Conservation (phyloP, 495 filamentous ascomycete species). For the Talaromyces wortmannii region DNA sequence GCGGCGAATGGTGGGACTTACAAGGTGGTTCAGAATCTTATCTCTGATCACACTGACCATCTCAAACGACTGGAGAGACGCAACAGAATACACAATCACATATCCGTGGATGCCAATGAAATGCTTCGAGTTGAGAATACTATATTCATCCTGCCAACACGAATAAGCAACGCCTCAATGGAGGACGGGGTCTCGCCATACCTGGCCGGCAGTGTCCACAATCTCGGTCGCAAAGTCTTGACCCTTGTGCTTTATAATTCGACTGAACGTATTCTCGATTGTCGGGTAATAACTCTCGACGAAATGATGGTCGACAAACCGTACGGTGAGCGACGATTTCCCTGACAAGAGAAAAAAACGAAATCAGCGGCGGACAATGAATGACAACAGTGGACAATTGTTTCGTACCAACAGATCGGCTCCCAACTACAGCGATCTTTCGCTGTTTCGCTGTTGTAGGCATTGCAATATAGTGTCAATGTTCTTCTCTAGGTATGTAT, state of each 20-base stretch:
- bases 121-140: constrained; percentile 95
- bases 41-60: constrained; percentile 93
- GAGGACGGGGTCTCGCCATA: constrained; percentile 29
- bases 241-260: constrained; percentile 82
- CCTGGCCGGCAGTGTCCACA: constrained; percentile 96
- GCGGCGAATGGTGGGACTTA: constrained; percentile 23
- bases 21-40: constrained; percentile 95
- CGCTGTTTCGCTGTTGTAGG: constrained; percentile 83
- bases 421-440: constrained; percentile 97
- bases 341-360: constrained; percentile 42
- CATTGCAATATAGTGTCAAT: constrained; percentile 37
- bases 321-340: constrained; percentile 96
- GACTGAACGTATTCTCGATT: constrained; percentile 97
- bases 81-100: constrained; percentile 95
- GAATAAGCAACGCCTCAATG: background rate
- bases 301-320: constrained; percentile 96
- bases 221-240: constrained; percentile 97
- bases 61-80: constrained; percentile 88
- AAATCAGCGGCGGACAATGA: background rate
- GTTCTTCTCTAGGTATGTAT: no score
- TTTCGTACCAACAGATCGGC: constrained; percentile 84
- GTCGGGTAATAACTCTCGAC: constrained; percentile 99
- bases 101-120: constrained; percentile 99
- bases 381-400: background rate
- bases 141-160: constrained; percentile 80